These are phyloP conservation scores for Neurospora crassa DNA, from an alignment of 2,329 filamentous ascomycete species.

Conservation along the genomic window DNA sequence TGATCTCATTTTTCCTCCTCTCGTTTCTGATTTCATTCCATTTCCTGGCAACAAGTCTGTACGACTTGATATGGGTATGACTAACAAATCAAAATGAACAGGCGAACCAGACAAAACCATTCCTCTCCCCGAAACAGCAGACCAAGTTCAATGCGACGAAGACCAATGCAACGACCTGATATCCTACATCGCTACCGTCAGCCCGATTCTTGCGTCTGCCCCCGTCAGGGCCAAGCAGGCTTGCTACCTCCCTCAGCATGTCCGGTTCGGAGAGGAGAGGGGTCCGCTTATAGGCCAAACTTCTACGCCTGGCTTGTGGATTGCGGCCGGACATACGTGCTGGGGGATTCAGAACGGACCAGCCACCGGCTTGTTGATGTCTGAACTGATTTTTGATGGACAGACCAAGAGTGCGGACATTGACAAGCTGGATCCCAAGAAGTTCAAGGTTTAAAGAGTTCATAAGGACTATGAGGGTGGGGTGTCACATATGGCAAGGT, in stretches of 20 bases:
- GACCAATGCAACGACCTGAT: constrained; percentile 75
- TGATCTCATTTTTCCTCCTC: background rate
- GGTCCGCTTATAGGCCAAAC: constrained; percentile 73
- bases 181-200: constrained; percentile 62
- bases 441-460: constrained; percentile 39
- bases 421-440: constrained; percentile 55
- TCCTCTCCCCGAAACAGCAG: constrained; percentile 66
- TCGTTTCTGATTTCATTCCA: background rate
- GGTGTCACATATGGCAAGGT: background rate
- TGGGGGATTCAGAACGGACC: constrained; percentile 98
- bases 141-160: constrained; percentile 66
- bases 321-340: constrained; percentile 89
- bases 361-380: constrained; percentile 73
- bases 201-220: constrained; percentile 56
- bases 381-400: constrained; percentile 70
- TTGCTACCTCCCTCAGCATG: constrained; percentile 82
- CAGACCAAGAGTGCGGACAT: constrained; percentile 58
- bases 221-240: constrained; percentile 70
- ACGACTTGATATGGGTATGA: background rate
- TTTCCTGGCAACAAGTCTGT: background rate
- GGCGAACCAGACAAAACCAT: constrained; percentile 68
- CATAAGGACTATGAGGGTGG: background rate
- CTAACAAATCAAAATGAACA: constrained; percentile 22
- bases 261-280: constrained; percentile 46
- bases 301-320: constrained; percentile 60